Evolutionary conservation across 495 filamentous ascomycete species (phyloP).

Genomic region (Hyaloscypha hepaticicola): DNA sequence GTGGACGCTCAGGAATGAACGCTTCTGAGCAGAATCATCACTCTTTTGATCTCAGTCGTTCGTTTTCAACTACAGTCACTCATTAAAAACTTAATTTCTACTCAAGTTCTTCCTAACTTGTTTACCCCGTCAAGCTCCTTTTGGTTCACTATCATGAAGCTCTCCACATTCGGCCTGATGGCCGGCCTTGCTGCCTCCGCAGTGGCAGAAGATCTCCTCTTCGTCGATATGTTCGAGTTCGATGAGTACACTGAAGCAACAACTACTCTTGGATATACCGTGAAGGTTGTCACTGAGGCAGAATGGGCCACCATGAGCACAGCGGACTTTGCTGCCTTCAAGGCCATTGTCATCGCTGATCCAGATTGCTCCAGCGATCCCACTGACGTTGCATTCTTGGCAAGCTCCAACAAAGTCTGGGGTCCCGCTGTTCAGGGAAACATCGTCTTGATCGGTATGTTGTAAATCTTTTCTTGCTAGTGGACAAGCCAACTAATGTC

Average conservation of each 20-base stretch:
- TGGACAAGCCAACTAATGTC: background rate
- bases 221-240: conserved; percentile 33
- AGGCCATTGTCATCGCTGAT: conserved; percentile 41
- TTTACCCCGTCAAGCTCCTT: background rate
- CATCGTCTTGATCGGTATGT: conserved; percentile 39
- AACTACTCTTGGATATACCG: conserved; percentile 31
- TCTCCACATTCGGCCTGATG: conserved; percentile 13
- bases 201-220: conserved; percentile 36
- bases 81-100: conserved; percentile 4
- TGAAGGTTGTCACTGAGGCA: conserved; percentile 35
- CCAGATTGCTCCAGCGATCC: conserved; percentile 22
- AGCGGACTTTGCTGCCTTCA: conserved; percentile 39
- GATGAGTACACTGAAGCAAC: conserved; percentile 34
- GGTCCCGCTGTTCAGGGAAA: conserved; percentile 42
- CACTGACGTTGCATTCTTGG: conserved; percentile 14
- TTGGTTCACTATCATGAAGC: conserved; percentile 11
- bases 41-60: conserved; percentile 9
- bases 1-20: background rate
- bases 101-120: no score
- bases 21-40: background rate
- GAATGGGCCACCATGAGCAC: conserved; percentile 39
- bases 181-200: conserved; percentile 22
- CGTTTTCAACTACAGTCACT: conserved; percentile 8
- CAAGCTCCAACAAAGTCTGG: conserved; percentile 36
- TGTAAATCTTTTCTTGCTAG: background rate